A percentile compares a stretch with the other conserved stretches of the same genome.
Conservation (phyloP, 148 eudicot species). For the Heliosperma pusillum region DNA sequence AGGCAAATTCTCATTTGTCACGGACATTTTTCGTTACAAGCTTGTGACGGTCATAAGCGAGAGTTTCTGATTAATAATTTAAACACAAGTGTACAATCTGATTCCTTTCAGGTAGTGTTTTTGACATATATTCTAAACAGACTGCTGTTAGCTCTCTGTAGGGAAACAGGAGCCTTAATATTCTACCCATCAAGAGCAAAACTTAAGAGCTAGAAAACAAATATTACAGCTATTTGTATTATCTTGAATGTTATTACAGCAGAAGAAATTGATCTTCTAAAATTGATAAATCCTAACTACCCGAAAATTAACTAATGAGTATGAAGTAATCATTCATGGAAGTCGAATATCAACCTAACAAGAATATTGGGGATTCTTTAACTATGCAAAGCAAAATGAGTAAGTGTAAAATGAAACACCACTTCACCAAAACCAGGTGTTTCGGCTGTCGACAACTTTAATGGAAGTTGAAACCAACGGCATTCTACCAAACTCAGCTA, state of each 20-base stretch:
- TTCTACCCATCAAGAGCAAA: background rate
- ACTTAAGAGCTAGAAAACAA: background rate
- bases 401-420: conserved; percentile 9
- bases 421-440: conserved; percentile 76
- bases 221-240: background rate
- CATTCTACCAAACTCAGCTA: conserved; percentile 60
- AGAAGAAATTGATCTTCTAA: conserved; percentile 6
- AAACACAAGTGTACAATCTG: too few relatives aligned
- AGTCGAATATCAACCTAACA: conserved; percentile 11
- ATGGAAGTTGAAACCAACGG: conserved; percentile 73
- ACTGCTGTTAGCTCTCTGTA: background rate
- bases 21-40: too few relatives aligned
- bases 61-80: too few relatives aligned
- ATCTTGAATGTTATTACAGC: conserved; percentile 1
- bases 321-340: conserved; percentile 13
- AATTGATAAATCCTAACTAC: background rate
- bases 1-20: too few relatives aligned
- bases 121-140: background rate
- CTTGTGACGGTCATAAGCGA: too few relatives aligned
- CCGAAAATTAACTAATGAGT: background rate
- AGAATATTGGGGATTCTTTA: conserved; percentile 13
- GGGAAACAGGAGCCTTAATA: background rate
- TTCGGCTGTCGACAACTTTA: conserved; percentile 72
- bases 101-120: conserved; percentile 4
- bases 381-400: conserved; percentile 14